Percentiles rank a stretch among this genome's conserved stretches.
Evolutionary conservation across 371 early-diverging fungal species (phyloP).

Genomic region (Apophysomyces trapeziformis): DNA sequence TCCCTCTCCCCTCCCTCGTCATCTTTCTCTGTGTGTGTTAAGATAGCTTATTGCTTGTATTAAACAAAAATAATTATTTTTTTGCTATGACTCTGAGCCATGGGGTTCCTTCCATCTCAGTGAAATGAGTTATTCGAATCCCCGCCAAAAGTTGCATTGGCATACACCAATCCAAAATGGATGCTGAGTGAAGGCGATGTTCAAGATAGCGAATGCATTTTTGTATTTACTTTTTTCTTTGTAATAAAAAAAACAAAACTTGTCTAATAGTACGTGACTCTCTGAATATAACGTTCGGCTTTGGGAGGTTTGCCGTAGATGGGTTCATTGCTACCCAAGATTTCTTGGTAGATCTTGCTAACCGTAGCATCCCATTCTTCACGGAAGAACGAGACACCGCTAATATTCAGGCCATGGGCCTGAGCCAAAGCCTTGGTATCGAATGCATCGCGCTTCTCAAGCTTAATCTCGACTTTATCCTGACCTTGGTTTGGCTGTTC

Average conservation of each 20-base stretch:
- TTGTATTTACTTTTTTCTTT: slow-evolving; percentile 9
- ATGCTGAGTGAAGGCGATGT: background rate
- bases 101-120: too few relatives aligned
- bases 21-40: too few relatives aligned
- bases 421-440: slow-evolving; percentile 54
- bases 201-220: slow-evolving; percentile 4
- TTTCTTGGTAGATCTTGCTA: slow-evolving; percentile 67
- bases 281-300: slow-evolving; percentile 53
- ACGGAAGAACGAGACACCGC: slow-evolving; percentile 78
- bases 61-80: too few relatives aligned
- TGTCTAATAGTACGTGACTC: slow-evolving; percentile 57
- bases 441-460: slow-evolving; percentile 45
- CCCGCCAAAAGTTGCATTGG: too few relatives aligned
- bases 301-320: slow-evolving; percentile 64
- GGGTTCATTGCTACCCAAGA: slow-evolving; percentile 57
- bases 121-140: too few relatives aligned
- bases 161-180: too few relatives aligned
- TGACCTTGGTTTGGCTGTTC: slow-evolving; percentile 72
- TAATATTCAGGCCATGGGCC: slow-evolving; percentile 46
- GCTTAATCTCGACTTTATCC: slow-evolving; percentile 51
- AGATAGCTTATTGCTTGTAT: too few relatives aligned
- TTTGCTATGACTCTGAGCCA: too few relatives aligned
- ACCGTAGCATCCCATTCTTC: slow-evolving; percentile 76
- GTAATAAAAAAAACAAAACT: slow-evolving; percentile 12
- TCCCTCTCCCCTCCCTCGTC: too few relatives aligned